Evolutionary conservation across 441 rosid species (phyloP).

Genomic region (Flueggea neowawraea): DNA sequence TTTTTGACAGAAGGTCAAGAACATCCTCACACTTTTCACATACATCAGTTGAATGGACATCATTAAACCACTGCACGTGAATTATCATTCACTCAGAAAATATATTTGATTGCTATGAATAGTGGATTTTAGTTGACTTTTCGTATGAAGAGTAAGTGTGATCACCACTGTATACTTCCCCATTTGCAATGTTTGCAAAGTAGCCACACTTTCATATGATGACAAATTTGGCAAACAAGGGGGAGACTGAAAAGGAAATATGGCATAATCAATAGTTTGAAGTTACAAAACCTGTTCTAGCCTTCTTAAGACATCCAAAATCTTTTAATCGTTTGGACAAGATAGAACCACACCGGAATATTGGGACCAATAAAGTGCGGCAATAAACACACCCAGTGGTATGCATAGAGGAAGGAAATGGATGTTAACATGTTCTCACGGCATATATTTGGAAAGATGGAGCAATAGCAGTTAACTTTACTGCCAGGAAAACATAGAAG

Average conservation of each 20-base stretch:
- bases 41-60: slow-evolving; percentile 75
- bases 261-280: neutral
- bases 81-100: slow-evolving; percentile 16
- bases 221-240: slow-evolving; percentile 72
- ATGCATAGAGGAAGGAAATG: no score
- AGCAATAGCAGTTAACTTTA: no score
- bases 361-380: no score
- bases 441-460: no score
- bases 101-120: neutral
- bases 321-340: neutral
- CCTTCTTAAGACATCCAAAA: no score
- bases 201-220: slow-evolving; percentile 31
- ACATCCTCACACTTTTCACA: slow-evolving; percentile 74
- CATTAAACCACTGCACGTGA: slow-evolving; percentile 80
- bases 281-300: no score
- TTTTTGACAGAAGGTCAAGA: slow-evolving; percentile 53
- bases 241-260: slow-evolving; percentile 42
- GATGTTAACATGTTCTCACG: no score
- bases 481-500: no score
- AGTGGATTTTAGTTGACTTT: no score
- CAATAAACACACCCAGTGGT: no score
- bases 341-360: neutral
- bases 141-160: slow-evolving; percentile 9
- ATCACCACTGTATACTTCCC: slow-evolving; percentile 76
- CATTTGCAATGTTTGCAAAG: slow-evolving; percentile 58